Evolutionary conservation across 1,284 basidiomycete species (phyloP).

Genomic region (Naganishia albida): DNA sequence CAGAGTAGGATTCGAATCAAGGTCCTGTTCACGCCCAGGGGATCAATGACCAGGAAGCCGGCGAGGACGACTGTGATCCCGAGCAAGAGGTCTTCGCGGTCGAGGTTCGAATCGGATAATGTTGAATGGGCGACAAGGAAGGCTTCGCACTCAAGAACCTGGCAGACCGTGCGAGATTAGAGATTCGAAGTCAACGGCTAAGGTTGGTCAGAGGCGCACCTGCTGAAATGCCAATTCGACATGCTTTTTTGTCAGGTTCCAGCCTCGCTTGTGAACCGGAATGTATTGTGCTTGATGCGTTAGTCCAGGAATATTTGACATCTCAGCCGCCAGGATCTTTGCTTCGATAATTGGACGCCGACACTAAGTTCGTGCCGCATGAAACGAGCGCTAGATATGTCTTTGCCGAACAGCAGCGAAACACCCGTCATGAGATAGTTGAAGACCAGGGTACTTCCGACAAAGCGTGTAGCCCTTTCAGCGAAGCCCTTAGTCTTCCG

Average conservation of each 20-base stretch:
- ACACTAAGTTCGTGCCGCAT: no score
- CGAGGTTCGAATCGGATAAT: background rate
- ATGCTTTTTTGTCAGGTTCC: background rate
- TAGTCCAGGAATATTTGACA: background rate
- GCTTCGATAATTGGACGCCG: no score
- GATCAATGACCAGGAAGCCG: conserved; percentile 11
- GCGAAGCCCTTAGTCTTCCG: no score
- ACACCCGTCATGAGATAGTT: no score
- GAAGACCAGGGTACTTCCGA: no score
- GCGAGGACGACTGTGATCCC: background rate
- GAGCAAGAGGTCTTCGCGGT: background rate
- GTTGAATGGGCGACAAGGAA: background rate
- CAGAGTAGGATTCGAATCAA: conserved; percentile 1
- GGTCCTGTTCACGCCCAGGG: background rate
- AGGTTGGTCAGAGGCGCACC: no score
- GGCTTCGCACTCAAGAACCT: background rate
- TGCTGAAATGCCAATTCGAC: background rate
- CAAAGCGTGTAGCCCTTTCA: no score
- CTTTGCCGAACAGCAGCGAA: no score
- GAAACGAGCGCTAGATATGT: no score
- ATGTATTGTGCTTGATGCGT: background rate
- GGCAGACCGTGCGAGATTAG: background rate
- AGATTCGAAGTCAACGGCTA: no score
- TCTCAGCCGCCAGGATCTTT: no score
- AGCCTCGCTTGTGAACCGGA: background rate